Evolutionary conservation across 2,329 filamentous ascomycete genomes (phyloP).

Genomic region (Epichloe sibirici): DNA sequence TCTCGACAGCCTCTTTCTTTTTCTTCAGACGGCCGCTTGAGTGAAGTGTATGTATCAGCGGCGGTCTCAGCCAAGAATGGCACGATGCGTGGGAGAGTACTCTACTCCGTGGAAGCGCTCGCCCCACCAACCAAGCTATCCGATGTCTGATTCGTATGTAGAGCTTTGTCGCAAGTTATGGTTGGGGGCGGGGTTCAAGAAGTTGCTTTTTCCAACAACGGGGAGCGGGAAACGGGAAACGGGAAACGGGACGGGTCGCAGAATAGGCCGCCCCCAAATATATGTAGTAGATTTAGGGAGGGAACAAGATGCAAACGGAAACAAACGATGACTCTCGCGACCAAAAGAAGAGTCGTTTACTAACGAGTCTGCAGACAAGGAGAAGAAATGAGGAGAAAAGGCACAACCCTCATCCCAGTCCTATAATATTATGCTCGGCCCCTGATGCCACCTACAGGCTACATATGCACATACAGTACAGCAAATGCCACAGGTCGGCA

Average conservation of each 20-base stretch:
- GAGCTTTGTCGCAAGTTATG: neutral
- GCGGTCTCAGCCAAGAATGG: too few species aligned
- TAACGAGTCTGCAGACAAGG: neutral
- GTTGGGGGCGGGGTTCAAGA: neutral
- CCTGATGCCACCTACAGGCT: neutral
- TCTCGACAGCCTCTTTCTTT: neutral
- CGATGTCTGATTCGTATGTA: neutral
- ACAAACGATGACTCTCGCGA: neutral
- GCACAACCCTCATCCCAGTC: neutral
- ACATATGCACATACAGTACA: too few species aligned
- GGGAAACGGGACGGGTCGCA: constrained; percentile 7
- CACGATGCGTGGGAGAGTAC: too few species aligned
- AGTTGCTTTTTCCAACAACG: neutral
- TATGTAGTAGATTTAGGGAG: too few species aligned
- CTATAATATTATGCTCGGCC: neutral
- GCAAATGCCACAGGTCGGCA: neutral
- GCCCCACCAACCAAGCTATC: neutral
- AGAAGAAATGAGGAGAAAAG: neutral
- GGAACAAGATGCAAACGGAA: neutral
- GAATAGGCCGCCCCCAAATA: constrained; percentile 9
- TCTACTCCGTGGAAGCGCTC: too few species aligned
- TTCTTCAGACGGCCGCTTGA: too few species aligned
- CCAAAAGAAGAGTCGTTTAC: neutral
- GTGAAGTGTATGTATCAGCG: too few species aligned
- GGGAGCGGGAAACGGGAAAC: neutral